Percentiles rank a stretch among this genome's conserved stretches.
Conservation (phyloP, 805 yeast genomes). For the Allodekkera sacchari region DNA sequence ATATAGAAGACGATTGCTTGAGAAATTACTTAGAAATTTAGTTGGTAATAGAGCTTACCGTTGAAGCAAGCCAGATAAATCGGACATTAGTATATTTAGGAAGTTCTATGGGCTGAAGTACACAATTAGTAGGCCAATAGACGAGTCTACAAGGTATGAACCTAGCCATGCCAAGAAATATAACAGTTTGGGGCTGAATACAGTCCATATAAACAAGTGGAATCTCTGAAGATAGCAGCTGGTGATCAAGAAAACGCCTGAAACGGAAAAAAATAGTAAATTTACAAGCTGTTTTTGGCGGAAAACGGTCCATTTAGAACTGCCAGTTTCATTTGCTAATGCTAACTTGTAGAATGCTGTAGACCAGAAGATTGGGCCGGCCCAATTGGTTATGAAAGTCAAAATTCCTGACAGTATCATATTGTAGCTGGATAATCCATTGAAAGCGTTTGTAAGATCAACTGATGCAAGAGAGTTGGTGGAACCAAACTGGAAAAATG, state of each 20-base stretch:
- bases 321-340: conserved; percentile 7
- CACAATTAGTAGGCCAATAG: no score
- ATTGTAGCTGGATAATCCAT: conserved; percentile 70
- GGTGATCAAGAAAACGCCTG: conserved; percentile 48
- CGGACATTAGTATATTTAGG: no score
- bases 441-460: conserved; percentile 86
- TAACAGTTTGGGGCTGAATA: conserved; percentile 85
- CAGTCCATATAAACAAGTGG: conserved; percentile 96
- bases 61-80: no score
- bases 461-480: conserved; percentile 90
- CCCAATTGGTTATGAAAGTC: conserved; percentile 78
- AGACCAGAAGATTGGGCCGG: conserved; percentile 80
- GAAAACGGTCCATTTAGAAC: conserved; percentile 26
- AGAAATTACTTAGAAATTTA: no score
- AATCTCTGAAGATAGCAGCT: conserved; percentile 72
- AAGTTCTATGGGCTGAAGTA: no score
- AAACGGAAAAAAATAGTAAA: conserved; percentile 48
- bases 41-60: no score
- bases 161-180: conserved; percentile 73
- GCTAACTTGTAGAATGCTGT: conserved; percentile 27
- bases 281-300: no score
- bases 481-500: conserved; percentile 83
- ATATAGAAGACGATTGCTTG: no score
- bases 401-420: conserved; percentile 65
- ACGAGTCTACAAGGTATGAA: no score